Evolutionary conservation across 2,329 filamentous ascomycete species (phyloP), one percentile per base, ranked within the genome.

Genomic region (Aureobasidium sp.): DNA sequence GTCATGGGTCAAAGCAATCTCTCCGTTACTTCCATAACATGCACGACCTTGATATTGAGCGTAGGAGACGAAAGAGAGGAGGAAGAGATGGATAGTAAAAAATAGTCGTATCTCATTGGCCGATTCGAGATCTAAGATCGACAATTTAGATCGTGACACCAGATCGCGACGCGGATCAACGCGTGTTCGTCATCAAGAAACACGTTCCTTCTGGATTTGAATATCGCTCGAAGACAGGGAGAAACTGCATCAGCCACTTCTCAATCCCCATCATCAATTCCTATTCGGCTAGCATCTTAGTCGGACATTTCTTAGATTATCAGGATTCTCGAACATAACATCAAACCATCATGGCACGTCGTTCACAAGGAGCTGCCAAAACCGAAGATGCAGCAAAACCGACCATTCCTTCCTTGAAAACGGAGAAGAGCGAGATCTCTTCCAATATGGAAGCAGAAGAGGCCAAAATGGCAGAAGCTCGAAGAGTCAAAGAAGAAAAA

Each of bases 361-460:
- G 21, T 30, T 55, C 53, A 25, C 27, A 41, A 58, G 39, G 32
- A 47, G 30, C 54, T 27, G 42, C 47, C 47, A 64, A 61, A 50
- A 54, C 59, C 21, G 61, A 67, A 21, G 64, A 59, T 50, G 68
- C 66, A 27, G 68, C 66, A 27, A 74, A 71, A 61, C 71, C 72
- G 51, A 70, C 73, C 2, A 72, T 71, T 9, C 73, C 72, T 36
- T 70, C 72, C n/a, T 44, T 62, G 8, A 58, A 50, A 41, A 67
- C 70, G 14, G 65, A 65, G 42, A 64, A 63, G 54, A 65, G 69
- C 60, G 68, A 67, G 29, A 66, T 76, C 1, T 74, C 76, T 6
- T 69, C 74, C 57, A 68, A 72, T 29, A 76, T 80, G 75, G 71
- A 75, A 63, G 70, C 68, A 32, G 79, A 81, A 63, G 78, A 81